Conservation (phyloP, 176 grass and related monocot genomes). For the Ensete ventricosum region DNA sequence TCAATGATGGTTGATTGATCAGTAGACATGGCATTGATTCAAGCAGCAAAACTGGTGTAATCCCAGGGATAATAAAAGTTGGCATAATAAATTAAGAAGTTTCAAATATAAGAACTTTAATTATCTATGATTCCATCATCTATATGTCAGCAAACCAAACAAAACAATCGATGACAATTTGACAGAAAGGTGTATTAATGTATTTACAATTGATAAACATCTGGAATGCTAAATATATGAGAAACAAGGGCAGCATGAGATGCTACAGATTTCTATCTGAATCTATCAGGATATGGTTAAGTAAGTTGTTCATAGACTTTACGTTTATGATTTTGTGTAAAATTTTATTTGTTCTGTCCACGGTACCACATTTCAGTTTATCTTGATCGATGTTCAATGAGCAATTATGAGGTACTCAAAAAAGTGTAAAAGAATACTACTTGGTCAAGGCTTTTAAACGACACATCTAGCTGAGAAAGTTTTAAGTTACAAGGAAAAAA, state of each 20-base stretch:
- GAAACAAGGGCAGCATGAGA: not conserved
- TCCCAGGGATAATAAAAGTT: no score
- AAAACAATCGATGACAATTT: not conserved
- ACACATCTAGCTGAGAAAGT: not conserved
- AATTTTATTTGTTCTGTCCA: no score
- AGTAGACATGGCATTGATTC: no score
- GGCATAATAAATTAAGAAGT: no score
- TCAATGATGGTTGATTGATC: not conserved
- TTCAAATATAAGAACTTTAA: no score
- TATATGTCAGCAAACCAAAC: no score
- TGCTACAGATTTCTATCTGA: not conserved
- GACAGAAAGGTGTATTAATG: not conserved
- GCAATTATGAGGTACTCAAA: not conserved
- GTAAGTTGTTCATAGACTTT: no score
- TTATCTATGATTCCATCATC: no score
- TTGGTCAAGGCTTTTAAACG: not conserved
- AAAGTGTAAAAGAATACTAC: not conserved
- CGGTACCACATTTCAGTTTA: not conserved
- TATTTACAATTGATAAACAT: not conserved
- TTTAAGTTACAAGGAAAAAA: not conserved
- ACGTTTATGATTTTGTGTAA: no score
- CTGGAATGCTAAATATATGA: not conserved
- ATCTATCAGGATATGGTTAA: no score
- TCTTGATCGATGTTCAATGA: not conserved
- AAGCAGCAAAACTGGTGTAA: no score